Conservation (phyloP, 179 eudicot genomes). For the Heliamphora pulchella region DNA sequence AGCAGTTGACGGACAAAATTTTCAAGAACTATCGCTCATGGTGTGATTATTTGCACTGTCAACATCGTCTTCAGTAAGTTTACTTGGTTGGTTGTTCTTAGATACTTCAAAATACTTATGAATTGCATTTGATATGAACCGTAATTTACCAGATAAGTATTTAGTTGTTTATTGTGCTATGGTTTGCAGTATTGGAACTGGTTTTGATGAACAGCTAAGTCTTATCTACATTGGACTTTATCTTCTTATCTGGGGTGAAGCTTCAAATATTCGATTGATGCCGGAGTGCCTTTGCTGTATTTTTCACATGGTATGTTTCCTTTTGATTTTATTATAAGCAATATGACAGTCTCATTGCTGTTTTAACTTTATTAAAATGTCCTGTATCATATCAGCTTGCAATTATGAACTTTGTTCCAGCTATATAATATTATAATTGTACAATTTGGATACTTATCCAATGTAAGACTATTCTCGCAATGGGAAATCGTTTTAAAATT, state of each 20-base stretch:
- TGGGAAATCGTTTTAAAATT: constrained; percentile 1
- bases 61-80: constrained; percentile 62
- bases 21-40: constrained; percentile 73
- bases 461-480: neutral
- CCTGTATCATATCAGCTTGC: neutral
- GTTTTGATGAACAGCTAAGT: constrained; percentile 48
- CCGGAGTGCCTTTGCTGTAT: constrained; percentile 97
- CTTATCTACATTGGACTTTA: constrained; percentile 87
- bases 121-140: neutral
- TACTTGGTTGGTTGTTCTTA: neutral
- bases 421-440: neutral
- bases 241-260: constrained; percentile 99
- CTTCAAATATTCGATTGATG: constrained; percentile 94
- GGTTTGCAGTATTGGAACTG: constrained; percentile 48
- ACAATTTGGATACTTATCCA: neutral
- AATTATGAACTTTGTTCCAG: neutral
- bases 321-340: neutral
- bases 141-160: neutral
- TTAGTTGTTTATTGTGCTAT: neutral
- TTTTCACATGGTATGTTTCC: constrained; percentile 70
- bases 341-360: neutral
- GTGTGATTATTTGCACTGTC: constrained; percentile 82
- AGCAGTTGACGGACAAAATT: constrained; percentile 55
- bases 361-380: neutral
- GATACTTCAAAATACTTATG: neutral